Conservation (phyloP, 2,329 filamentous ascomycete species). For the Ophiocordyceps unilateralis region DNA sequence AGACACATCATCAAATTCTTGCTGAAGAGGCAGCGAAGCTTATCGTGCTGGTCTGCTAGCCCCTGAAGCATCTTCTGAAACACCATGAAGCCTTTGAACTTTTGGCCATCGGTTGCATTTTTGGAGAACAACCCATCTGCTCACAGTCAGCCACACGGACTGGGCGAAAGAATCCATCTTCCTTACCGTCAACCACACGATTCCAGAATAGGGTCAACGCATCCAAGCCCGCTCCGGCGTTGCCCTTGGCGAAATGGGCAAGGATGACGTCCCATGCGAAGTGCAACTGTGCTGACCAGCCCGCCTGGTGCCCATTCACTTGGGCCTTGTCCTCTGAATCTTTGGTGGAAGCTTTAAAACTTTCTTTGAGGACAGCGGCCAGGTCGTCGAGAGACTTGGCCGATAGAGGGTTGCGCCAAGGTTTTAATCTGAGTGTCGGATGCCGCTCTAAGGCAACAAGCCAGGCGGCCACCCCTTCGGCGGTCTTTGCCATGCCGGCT, state of each 20-base stretch:
- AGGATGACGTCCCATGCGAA: conserved; percentile 79
- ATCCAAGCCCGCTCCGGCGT: conserved; percentile 16
- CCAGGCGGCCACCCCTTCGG: conserved; percentile 85
- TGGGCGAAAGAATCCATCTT: neutral
- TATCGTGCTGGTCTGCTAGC: conserved; percentile 25
- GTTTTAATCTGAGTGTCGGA: conserved; percentile 43
- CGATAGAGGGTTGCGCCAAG: conserved; percentile 66
- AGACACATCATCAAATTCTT: conserved; percentile 68
- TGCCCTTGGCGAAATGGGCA: conserved; percentile 26
- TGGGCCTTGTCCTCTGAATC: conserved; percentile 23
- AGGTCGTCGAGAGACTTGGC: conserved; percentile 50
- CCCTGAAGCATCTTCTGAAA: conserved; percentile 57
- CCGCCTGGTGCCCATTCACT: conserved; percentile 42
- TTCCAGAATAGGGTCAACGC: conserved; percentile 69
- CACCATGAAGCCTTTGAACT: conserved; percentile 80
- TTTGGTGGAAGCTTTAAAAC: conserved; percentile 33
- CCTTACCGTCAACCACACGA: conserved; percentile 69
- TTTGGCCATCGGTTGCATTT: conserved; percentile 69
- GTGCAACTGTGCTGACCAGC: conserved; percentile 65
- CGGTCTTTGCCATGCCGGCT: conserved; percentile 56
- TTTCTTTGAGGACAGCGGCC: conserved; percentile 66
- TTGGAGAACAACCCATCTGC: conserved; percentile 69
- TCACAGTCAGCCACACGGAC: conserved; percentile 9
- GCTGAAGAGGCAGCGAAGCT: conserved; percentile 51
- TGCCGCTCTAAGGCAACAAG: conserved; percentile 50